Percentiles rank a stretch among this genome's conserved stretches.
These are phyloP conservation scores for Coffea canephora DNA, from an alignment of 257 asterid species.

Conservation along the genomic window DNA sequence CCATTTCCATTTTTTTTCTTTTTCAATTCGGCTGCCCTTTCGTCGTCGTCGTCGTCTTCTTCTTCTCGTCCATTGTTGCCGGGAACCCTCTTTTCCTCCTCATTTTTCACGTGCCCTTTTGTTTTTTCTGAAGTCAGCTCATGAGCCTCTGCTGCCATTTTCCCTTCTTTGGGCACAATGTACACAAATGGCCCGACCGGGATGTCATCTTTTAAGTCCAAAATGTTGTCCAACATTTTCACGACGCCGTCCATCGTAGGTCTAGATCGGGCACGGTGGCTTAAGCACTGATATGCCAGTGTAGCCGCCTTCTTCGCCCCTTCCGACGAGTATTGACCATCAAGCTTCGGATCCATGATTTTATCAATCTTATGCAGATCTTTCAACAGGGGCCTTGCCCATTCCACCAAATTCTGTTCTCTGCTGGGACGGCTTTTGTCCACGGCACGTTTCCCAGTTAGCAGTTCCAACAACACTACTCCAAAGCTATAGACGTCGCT, in stretches of 20 bases:
- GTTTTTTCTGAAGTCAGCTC: neutral
- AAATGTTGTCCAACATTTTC: slow-evolving; percentile 45
- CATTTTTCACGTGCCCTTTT: slow-evolving; percentile 20
- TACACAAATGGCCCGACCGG: slow-evolving; percentile 56
- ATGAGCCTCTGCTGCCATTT: slow-evolving; percentile 4
- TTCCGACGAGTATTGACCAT: slow-evolving; percentile 59
- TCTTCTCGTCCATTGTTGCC: slow-evolving; percentile 10
- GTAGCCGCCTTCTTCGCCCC: slow-evolving; percentile 72
- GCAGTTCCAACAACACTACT: slow-evolving; percentile 66
- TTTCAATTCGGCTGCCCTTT: neutral
- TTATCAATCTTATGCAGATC: slow-evolving; percentile 59
- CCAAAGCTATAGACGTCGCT: slow-evolving; percentile 79
- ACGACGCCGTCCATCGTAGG: slow-evolving; percentile 68
- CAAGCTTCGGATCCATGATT: slow-evolving; percentile 67
- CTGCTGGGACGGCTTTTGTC: slow-evolving; percentile 53
- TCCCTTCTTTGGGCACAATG: slow-evolving; percentile 34
- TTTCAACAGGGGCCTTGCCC: slow-evolving; percentile 74
- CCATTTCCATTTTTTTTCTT: neutral
- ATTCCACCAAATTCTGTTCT: slow-evolving; percentile 62
- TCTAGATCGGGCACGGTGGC: slow-evolving; percentile 51
- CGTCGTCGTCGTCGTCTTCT: neutral
- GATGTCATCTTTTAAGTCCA: slow-evolving; percentile 36
- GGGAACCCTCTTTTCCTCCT: slow-evolving; percentile 8
- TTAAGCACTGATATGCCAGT: slow-evolving; percentile 63
- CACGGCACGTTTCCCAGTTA: slow-evolving; percentile 55